phyloP scores from a whole-genome alignment of 2,329 filamentous ascomycete species.

The Alternaria arborescens region DNA sequence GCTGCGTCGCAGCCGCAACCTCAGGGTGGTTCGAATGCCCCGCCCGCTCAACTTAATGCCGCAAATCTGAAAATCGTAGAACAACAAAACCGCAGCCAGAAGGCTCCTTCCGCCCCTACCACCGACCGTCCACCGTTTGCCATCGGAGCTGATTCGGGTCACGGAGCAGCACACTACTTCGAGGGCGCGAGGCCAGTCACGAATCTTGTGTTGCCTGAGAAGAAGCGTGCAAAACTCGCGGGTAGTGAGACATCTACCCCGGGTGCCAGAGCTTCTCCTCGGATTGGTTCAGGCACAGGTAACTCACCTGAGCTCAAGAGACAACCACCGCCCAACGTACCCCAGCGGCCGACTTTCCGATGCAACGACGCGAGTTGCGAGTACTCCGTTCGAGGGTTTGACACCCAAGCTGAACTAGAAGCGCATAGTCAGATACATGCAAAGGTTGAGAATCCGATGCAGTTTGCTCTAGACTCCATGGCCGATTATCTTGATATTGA shows the following conservation, averaged over 20 bases:
- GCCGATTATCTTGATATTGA: constrained; percentile 61
- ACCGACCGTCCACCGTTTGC: constrained; percentile 63
- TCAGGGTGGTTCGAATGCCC: constrained; percentile 26
- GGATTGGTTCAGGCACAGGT: constrained; percentile 46
- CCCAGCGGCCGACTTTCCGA: constrained; percentile 59
- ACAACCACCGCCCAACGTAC: constrained; percentile 52
- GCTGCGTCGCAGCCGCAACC: constrained; percentile 28
- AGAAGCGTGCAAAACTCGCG: constrained; percentile 64
- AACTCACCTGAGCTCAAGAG: constrained; percentile 59
- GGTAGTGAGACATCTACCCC: constrained; percentile 55
- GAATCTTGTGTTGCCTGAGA: constrained; percentile 65
- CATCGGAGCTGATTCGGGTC: constrained; percentile 61
- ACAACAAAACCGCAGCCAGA: constrained; percentile 59
- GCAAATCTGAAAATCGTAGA: constrained; percentile 52
- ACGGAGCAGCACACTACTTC: constrained; percentile 66
- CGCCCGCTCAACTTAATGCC: constrained; percentile 47
- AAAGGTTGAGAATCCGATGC: constrained; percentile 62
- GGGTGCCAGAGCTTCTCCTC: constrained; percentile 52
- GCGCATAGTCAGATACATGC: constrained; percentile 65
- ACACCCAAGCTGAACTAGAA: constrained; percentile 62
- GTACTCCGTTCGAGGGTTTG: constrained; percentile 63
- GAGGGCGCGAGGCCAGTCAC: constrained; percentile 60
- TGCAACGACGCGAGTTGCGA: constrained; percentile 64
- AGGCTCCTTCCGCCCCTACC: constrained; percentile 59
- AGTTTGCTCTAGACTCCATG: constrained; percentile 64